Evolutionary conservation across 2,329 filamentous ascomycete genomes (phyloP), one percentile per base, ranked within the genome.

Genomic region (Myrmaecium sp.): DNA sequence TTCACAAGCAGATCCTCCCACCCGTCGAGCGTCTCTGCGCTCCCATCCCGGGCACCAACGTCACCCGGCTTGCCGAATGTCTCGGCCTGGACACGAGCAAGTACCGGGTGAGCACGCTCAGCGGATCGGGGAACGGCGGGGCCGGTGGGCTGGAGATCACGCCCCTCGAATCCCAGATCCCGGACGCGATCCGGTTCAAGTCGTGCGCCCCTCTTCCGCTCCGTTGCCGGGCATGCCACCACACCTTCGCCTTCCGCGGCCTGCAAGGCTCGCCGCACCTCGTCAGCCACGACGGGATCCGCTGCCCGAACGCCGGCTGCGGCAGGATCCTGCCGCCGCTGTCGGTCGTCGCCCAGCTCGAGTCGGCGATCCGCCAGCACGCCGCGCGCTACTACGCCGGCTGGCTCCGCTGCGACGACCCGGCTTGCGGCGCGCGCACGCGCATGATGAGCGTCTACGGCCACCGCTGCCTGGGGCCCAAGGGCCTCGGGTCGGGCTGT

Each of bases 1-100:
- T 98, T 20, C 77, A 82, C 59, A 98, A 98, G 60, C 89, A 98
- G 53, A 94, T 98, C 32, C 82, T 98, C 55, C 89, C 89, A 7
- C 89, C 89, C 0, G 89, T 98, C 14, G 89, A 98, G 57, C 81
- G 89, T 64, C 73, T 98, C 13, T 98, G 89, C 49, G 89, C 86
- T 33, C 93, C 92, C 33, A 94, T 98, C 42, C 70, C 71, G 9
- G 89, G 89, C 32, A 98, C 89, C 2, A 91, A 93, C 35, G 78
- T 86, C 5, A 71, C 81, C 2, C 74, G 84, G 36, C 66, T 98
- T 6, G 89, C 89, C 2, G 84, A 94, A 47, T 92, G 89, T 48
- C 69, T 98, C 9, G 89, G 89, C 3, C 72, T 98, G 14, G 89
- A 98, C 50, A 73, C 81, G 14, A 71, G 71, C 40, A 89, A 89